These are phyloP conservation scores for Massarina eburnea DNA, from an alignment of 2,329 filamentous ascomycete species.

Conservation along the genomic window DNA sequence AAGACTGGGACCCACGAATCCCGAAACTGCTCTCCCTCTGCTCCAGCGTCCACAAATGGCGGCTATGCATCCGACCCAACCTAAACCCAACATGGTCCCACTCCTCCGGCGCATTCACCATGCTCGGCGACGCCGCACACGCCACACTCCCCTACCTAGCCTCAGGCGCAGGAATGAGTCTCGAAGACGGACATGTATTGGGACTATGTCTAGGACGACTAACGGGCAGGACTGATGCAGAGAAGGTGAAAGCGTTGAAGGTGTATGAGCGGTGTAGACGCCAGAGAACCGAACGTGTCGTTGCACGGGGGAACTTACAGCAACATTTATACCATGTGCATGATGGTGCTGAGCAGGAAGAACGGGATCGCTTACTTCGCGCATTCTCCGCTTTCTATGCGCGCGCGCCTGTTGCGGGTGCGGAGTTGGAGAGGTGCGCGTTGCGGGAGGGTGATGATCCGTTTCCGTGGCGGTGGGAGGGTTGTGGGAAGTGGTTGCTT, in stretches of 20 bases:
- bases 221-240: conserved; percentile 39
- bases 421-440: conserved; percentile 20
- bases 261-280: conserved; percentile 62
- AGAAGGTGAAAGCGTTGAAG: conserved; percentile 41
- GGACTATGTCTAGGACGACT: conserved; percentile 57
- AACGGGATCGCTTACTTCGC: conserved; percentile 49
- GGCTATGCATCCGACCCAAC: conserved; percentile 58
- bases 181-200: conserved; percentile 62
- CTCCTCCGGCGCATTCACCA: conserved; percentile 56
- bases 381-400: conserved; percentile 34
- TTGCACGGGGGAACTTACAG: conserved; percentile 61
- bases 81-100: conserved; percentile 60
- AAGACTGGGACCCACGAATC: conserved; percentile 59
- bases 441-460: conserved; percentile 33
- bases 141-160: conserved; percentile 66
- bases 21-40: conserved; percentile 60
- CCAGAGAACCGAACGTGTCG: conserved; percentile 61
- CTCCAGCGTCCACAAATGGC: conserved; percentile 63
- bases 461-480: conserved; percentile 41
- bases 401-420: conserved; percentile 19
- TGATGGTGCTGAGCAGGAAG: conserved; percentile 59
- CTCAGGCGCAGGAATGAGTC: conserved; percentile 60
- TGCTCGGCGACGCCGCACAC: conserved; percentile 66
- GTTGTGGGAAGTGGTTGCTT: conserved; percentile 38
- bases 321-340: conserved; percentile 64